Base-by-base conservation (phyloP, 345 rosid species). In the Aethionema arabicum region DNA sequence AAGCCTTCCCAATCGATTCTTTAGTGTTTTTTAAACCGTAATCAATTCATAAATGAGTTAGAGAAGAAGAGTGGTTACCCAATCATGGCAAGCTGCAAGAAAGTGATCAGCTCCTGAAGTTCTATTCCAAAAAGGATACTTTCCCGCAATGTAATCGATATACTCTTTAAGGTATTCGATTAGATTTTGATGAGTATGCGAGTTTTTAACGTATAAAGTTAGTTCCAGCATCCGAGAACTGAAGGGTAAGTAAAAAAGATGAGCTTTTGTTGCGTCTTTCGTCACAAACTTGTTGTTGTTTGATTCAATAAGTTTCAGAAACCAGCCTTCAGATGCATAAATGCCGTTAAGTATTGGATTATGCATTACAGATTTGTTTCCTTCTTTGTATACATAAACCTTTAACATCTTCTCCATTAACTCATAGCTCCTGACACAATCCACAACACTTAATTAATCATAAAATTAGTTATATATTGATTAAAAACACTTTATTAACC, bases 301-400 rank as follows among this genome's bases (percentile, higher is more conserved):
- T n/a, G n/a, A n/a, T 67, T 91, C 86, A 62, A 91, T 80, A 50
- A 88, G 79, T 78, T 91, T 91, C 88, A 91, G 80, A 61, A 91
- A 88, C 98, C 98, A 86, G 60, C 96, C 98, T 78, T 88, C 96
- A 4, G 96, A 86, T 7, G 96, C 91, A 67, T 88, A 91, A 41
- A 86, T 86, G 49, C 95, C 98, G 64, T 92, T 81, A 79, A 71
- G 75, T 60, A 36, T 68, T 41, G 96, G 78, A 47, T 70, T 81
- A 72, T 86, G 98, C 64, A 92, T 88, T 74, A 85, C 72, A 5
- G 95, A 95, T 67, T 83, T 92, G 54, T 43, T 79, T 53, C 96
- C 98, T 81, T 92, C 96, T 55, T 78, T 84, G 60, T 89, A 92
- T 32, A 83, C 67, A 73, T 82, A 92, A 46, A 92, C 85, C 77